Percentiles rank a stretch among this genome's conserved stretches.
Evolutionary conservation across 2,329 filamentous ascomycete species (phyloP).

Genomic region (Nothophoma quercina): DNA sequence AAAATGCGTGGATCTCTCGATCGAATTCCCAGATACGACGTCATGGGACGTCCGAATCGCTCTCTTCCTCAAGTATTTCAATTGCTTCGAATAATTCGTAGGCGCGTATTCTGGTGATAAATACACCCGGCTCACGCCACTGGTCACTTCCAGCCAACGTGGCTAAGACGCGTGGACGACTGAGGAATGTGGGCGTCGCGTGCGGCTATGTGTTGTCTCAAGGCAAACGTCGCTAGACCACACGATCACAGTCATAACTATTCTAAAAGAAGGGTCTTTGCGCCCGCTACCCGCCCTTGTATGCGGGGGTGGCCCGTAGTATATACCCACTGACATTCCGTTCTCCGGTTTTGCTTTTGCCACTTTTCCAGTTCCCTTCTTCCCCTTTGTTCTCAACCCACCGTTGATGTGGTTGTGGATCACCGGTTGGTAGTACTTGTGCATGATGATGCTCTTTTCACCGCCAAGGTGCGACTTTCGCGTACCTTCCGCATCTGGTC

Average conservation of each 20-base stretch:
- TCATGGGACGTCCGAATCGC: conserved; percentile 6
- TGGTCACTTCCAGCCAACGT: conserved; percentile 6
- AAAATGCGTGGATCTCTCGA: conserved; percentile 30
- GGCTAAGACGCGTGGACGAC: conserved; percentile 19
- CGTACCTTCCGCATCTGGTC: conserved; percentile 17
- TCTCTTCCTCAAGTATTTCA: background rate
- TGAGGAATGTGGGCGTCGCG: conserved; percentile 21
- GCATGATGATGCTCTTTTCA: conserved; percentile 37
- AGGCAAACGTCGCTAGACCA: conserved; percentile 24
- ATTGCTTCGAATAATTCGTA: background rate
- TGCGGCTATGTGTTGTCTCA: conserved; percentile 22
- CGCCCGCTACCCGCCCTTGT: conserved; percentile 22
- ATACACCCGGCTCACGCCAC: conserved; percentile 6
- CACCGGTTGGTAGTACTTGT: conserved; percentile 22
- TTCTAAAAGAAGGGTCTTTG: conserved; percentile 29
- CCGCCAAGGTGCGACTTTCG: conserved; percentile 29
- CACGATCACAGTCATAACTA: conserved; percentile 30
- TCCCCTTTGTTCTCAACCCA: conserved; percentile 17
- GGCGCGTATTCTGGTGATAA: conserved; percentile 7
- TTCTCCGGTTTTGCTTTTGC: conserved; percentile 18
- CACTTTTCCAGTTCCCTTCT: conserved; percentile 14
- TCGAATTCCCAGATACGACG: conserved; percentile 7
- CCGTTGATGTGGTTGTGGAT: conserved; percentile 13
- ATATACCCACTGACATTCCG: conserved; percentile 22
- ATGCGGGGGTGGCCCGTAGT: conserved; percentile 24